Base-by-base conservation (phyloP, 768 basidiomycete species). In the Russula griseocarnosa region DNA sequence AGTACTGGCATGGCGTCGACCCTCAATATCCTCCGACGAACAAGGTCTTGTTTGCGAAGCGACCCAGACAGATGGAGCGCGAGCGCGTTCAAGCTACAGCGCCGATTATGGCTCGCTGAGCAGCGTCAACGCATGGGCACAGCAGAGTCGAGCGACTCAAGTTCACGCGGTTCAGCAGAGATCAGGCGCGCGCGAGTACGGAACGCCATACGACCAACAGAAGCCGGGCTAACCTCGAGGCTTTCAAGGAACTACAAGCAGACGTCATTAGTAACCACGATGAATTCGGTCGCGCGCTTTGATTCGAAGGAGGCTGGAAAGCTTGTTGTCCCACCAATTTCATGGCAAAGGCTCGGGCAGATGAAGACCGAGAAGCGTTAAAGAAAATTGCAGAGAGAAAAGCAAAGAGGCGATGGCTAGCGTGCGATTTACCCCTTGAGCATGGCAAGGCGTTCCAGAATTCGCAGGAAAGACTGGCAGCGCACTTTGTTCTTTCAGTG, bases 231-330 rank as follows among this genome's bases (percentile, higher is more conserved):
- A 82, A 83, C 57, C 75, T 93, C 63, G 92, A 96, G 38, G 74
- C 84, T 55, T 99, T 89, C 83, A 92, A 88, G n/a, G 77, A 83
- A 86, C 72, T 99, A 99, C 80, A 98, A 96, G 75, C 97, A 6
- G 95, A 96, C 76, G 81, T 99, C 70, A 92, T 92, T 98, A 71
- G 90, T 90, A 55, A 99, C 73, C 88, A 95, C 67, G 97, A 99
- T 72, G 96, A 99, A 74, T 92, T 93, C 73, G 97, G 97, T 53
- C 82, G 97, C 44, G 73, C 82, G 62, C 77, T 94, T n/a, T 73
- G 92, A 91, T 26, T 87, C 87, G 22, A 98, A 98, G 79, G 97
- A 99, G 78, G 95, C 96, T 98, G 96, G 95, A 98, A 98, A 77
- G 92, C 94, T n/a, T n/a, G 20, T 78, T 99, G 49, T 94, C 92